Percentiles rank a stretch among this genome's conserved stretches.
Evolutionary conservation across 179 eudicot species (phyloP).

Genomic region (Beta lomatogona): DNA sequence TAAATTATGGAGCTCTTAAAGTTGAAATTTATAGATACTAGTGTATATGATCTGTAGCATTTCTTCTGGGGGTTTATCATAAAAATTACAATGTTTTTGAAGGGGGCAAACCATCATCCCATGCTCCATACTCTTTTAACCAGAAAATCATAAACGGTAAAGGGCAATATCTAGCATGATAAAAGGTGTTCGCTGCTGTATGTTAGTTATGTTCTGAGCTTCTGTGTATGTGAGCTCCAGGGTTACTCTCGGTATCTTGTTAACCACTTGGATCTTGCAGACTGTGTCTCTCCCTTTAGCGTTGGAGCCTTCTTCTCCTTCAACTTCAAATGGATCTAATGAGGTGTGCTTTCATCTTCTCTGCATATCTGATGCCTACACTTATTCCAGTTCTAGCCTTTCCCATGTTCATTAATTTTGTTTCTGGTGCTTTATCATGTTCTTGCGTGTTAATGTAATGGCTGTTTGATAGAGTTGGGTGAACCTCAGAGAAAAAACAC

Average conservation of each 20-base stretch:
- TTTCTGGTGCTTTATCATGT: constrained; percentile 11
- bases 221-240: constrained; percentile 5
- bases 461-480: neutral
- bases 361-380: neutral
- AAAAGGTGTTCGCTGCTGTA: constrained; percentile 6
- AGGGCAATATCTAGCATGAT: neutral
- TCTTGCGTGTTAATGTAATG: neutral
- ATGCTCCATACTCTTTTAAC: neutral
- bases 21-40: neutral
- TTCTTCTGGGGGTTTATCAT: neutral
- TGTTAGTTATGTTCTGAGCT: neutral
- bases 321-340: constrained; percentile 49
- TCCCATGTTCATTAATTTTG: constrained; percentile 11
- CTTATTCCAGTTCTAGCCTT: neutral
- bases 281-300: constrained; percentile 53
- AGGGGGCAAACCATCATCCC: neutral
- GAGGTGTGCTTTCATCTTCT: constrained; percentile 48
- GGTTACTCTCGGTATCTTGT: neutral
- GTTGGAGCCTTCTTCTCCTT: constrained; percentile 65
- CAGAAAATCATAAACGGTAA: too few species aligned
- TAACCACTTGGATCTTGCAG: constrained; percentile 42
- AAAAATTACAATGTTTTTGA: neutral
- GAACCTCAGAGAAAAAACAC: neutral
- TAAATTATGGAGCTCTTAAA: neutral
- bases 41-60: neutral